Base-by-base conservation (phyloP, 495 filamentous ascomycete species). In the Neurospora sp. region DNA sequence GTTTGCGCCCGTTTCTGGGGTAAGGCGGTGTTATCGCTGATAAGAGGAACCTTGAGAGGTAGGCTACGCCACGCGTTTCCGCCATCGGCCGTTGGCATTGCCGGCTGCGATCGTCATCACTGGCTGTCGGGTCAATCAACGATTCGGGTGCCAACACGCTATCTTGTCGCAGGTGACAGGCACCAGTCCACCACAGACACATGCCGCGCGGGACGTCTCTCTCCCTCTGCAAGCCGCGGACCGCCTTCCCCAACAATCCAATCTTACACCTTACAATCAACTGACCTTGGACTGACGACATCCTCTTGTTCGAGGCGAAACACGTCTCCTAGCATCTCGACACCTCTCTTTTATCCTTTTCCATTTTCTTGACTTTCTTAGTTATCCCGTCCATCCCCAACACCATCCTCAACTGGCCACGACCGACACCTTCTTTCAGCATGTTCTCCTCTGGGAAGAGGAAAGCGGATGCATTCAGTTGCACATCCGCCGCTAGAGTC, bases 401-500 rank as follows among this genome's bases (percentile, higher is more conserved):
- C 18, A n/a, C 65, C 42, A 53, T 61, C 38, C 11, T 72, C 20
- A 27, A 40, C 59, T 69, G n/a, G 18, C 71, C 48, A 20, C 20
- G 20, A 48, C 40, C 31, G 59, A 53, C 39, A 71, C 73, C 71
- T 68, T 69, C 38, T 10, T 41, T 41, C 39, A 75, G 65, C 76
- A 86, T 86, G 84, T 80, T 78, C 70, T 75, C 53, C 53, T 65
- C 77, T 70, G 81, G 77, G 72, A 80, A 81, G 78, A 82, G 78
- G 80, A 78, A 78, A 68, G 73, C 75, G 20, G 72, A 72, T 71
- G 79, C 79, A 46, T 65, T 65, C 53, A 77, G 73, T 14, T 87
- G 85, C 78, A 75, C 74, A 70, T 87, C 85, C 76, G 82, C 87
- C 35, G 86, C 86, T 79, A 83, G 86, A 81, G 86, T 91, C 70